phyloP scores from a whole-genome alignment of 176 grass and related monocot species.

The Secale cereale region DNA sequence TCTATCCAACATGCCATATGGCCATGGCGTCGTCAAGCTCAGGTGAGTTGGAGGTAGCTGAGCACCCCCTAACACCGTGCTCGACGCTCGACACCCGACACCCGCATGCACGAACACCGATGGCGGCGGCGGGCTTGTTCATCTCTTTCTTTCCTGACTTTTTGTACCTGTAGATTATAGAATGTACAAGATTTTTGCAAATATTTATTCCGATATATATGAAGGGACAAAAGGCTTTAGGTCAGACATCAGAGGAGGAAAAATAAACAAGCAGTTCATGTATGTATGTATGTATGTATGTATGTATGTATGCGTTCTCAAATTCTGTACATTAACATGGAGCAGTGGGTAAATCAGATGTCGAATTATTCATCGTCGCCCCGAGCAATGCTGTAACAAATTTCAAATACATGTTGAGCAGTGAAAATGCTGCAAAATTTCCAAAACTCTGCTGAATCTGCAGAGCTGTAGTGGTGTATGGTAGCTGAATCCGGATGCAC shows the following conservation, averaged over 20 bases:
- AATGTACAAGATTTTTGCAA: conserved; percentile 63
- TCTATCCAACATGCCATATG: neutral
- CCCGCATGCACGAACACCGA: conserved; percentile 5
- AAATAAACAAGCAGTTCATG: conserved; percentile 26
- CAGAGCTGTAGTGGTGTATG: neutral
- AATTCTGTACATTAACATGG: conserved; percentile 38
- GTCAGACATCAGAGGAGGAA: conserved; percentile 29
- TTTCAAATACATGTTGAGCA: neutral
- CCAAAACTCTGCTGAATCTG: neutral
- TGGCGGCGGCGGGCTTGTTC: neutral
- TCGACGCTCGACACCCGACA: neutral
- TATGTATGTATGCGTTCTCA: conserved; percentile 13
- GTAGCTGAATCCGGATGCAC: conserved; percentile 24
- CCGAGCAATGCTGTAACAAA: neutral
- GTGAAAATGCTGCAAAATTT: neutral
- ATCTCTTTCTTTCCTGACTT: neutral
- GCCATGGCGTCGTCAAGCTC: neutral
- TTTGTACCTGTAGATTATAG: conserved; percentile 65
- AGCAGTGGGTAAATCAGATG: conserved; percentile 28
- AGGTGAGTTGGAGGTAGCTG: conserved; percentile 12
- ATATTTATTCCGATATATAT: conserved; percentile 65
- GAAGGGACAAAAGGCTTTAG: conserved; percentile 42
- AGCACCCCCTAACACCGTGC: neutral
- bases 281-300: conserved; percentile 16
- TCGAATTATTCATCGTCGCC: neutral